These are phyloP conservation scores for Bocquillonia castaneifolia DNA, from an alignment of 441 rosid species.

Conservation along the genomic window DNA sequence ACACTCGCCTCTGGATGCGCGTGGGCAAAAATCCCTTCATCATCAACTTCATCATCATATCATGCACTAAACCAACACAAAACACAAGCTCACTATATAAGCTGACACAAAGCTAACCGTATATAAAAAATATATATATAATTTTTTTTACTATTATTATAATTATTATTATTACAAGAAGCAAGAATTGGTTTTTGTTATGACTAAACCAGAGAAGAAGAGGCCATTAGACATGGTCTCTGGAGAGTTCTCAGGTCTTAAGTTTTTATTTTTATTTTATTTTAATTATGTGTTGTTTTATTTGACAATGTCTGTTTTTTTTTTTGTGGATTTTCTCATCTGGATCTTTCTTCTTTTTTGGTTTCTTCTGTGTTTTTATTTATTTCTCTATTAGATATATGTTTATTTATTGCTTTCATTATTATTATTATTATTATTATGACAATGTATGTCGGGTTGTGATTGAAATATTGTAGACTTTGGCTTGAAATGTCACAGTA, in stretches of 20 bases:
- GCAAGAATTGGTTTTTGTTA: background rate
- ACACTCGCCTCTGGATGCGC: no score
- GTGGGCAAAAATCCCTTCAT: no score
- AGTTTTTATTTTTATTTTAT: background rate
- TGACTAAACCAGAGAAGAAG: slow-evolving; percentile 16
- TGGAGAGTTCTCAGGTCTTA: slow-evolving; percentile 16
- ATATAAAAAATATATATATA: no score
- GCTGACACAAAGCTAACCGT: no score
- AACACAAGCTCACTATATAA: no score
- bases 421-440: background rate
- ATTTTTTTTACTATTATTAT: no score
- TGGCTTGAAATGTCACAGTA: background rate
- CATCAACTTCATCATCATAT: no score
- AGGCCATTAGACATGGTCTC: slow-evolving; percentile 10
- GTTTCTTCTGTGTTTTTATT: background rate
- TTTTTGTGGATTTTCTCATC: slow-evolving; percentile 12
- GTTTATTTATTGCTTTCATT: background rate
- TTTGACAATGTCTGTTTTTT: slow-evolving; percentile 12
- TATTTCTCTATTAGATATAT: background rate
- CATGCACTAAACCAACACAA: no score
- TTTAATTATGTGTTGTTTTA: background rate
- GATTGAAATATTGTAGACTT: background rate
- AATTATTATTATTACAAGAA: no score
- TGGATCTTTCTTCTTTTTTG: background rate
- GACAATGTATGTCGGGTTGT: slow-evolving; percentile 5